Conservation (phyloP, 2,329 filamentous ascomycete genomes). For the Calonectria crousiana region DNA sequence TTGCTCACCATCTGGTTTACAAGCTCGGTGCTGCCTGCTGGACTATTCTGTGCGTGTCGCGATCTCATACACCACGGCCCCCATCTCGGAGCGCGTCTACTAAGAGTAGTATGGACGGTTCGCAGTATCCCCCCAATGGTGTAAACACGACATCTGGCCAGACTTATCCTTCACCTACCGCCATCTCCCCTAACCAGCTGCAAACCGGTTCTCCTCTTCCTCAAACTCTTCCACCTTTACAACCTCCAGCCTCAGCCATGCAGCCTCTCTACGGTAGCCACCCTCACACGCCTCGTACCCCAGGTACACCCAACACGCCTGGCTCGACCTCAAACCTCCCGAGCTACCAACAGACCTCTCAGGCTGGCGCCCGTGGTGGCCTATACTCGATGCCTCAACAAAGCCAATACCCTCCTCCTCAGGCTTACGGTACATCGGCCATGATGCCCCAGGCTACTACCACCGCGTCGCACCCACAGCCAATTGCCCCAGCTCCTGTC, state of each 20-base stretch:
- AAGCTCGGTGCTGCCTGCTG: conserved; percentile 36
- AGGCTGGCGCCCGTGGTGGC: conserved; percentile 61
- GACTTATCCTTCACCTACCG: conserved; percentile 64
- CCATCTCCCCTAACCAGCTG: conserved; percentile 64
- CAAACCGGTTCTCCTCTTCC: conserved; percentile 61
- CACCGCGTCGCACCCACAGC: conserved; percentile 78
- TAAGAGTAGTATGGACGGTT: conserved; percentile 66
- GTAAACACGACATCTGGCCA: conserved; percentile 65
- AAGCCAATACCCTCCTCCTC: conserved; percentile 66
- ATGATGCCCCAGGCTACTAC: conserved; percentile 78
- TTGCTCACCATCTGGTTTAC: conserved; percentile 33
- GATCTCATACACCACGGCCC: conserved; percentile 38
- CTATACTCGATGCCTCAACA: conserved; percentile 67
- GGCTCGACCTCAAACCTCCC: conserved; percentile 65
- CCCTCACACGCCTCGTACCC: conserved; percentile 72
- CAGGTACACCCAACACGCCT: conserved; percentile 73
- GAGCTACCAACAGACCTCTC: conserved; percentile 65
- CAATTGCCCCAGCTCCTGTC: conserved; percentile 78
- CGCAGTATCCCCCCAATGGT: conserved; percentile 67
- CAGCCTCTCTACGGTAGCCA: conserved; percentile 67
- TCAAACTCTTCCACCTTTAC: conserved; percentile 68
- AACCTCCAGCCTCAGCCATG: conserved; percentile 59
- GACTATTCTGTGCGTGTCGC: conserved; percentile 40
- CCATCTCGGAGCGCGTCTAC: conserved; percentile 47
- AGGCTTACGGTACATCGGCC: conserved; percentile 67